Conservation (phyloP, 139 green algal genomes). For the Zygnema cylindricum region DNA sequence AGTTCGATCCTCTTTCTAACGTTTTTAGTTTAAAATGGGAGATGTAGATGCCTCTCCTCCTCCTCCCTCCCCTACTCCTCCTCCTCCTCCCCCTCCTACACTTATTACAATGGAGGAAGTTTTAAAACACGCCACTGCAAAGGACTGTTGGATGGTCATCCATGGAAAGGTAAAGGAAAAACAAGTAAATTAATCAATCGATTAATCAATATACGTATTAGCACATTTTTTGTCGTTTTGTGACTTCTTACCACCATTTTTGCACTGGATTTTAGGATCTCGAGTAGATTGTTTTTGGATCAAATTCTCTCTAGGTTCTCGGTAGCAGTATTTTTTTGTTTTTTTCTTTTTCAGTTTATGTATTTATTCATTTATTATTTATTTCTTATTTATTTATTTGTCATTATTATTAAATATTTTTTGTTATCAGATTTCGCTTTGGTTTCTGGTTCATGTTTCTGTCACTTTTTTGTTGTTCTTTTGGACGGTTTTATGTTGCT, state of each 20-base stretch:
- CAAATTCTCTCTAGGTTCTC: not conserved
- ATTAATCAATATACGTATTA: no score
- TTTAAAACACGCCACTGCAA: slow-evolving; percentile 1
- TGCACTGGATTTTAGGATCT: not conserved
- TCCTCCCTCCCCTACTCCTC: no score
- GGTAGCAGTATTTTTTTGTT: not conserved
- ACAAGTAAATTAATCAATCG: no score
- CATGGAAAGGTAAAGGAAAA: slow-evolving; percentile 65
- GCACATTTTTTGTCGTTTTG: no score
- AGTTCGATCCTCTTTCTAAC: no score
- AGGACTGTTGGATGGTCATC: slow-evolving; percentile 71
- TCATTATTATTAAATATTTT: not conserved
- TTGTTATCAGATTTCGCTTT: no score
- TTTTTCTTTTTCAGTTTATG: not conserved
- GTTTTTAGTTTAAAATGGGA: no score
- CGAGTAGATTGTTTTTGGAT: not conserved
- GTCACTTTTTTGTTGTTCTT: no score
- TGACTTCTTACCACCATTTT: not conserved
- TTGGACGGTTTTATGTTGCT: no score
- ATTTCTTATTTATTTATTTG: slow-evolving; percentile 24
- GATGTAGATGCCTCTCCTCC: no score
- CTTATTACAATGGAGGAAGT: slow-evolving; percentile 27
- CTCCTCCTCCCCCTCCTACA: no score
- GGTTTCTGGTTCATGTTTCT: no score
- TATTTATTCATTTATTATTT: not conserved